Evolutionary conservation across 495 filamentous ascomycete genomes (phyloP).

Genomic region (Lindgomyces ingoldianus): DNA sequence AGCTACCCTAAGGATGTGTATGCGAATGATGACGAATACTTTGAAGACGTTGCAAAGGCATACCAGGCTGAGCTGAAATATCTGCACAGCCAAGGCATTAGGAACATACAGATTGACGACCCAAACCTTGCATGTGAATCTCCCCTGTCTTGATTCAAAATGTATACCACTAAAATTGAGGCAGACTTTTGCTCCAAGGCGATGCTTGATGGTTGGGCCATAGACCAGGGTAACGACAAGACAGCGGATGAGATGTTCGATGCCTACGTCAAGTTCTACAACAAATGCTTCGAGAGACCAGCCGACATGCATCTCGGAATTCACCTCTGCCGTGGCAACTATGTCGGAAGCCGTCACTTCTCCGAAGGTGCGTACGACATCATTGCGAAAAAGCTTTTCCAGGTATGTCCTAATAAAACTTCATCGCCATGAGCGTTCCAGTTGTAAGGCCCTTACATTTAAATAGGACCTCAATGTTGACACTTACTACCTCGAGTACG

Average conservation of each 20-base stretch:
- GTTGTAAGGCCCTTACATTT: background rate
- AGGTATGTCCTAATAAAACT: constrained; percentile 12
- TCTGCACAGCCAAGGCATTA: constrained; percentile 42
- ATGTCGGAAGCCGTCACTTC: constrained; percentile 57
- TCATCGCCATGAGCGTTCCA: background rate
- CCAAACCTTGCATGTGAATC: constrained; percentile 53
- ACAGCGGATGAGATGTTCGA: constrained; percentile 56
- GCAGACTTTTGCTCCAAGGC: constrained; percentile 62
- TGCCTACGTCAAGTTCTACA: constrained; percentile 64
- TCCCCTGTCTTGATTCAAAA: background rate
- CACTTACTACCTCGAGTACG: constrained; percentile 70
- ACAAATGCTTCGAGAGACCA: constrained; percentile 56
- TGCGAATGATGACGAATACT: constrained; percentile 44
- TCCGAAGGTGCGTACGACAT: constrained; percentile 68
- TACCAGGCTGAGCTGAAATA: constrained; percentile 44
- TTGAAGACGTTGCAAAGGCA: constrained; percentile 43
- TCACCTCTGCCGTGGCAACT: constrained; percentile 67
- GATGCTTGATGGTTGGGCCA: constrained; percentile 63
- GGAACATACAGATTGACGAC: constrained; percentile 49
- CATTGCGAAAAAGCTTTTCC: constrained; percentile 65
- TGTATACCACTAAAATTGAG: background rate
- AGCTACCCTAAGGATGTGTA: constrained; percentile 42
- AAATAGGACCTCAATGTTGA: constrained; percentile 59
- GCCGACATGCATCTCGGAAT: constrained; percentile 65
- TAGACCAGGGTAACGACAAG: constrained; percentile 57